These are phyloP conservation scores for Daldinia grandis DNA, from an alignment of 495 filamentous ascomycete species.

Conservation along the genomic window DNA sequence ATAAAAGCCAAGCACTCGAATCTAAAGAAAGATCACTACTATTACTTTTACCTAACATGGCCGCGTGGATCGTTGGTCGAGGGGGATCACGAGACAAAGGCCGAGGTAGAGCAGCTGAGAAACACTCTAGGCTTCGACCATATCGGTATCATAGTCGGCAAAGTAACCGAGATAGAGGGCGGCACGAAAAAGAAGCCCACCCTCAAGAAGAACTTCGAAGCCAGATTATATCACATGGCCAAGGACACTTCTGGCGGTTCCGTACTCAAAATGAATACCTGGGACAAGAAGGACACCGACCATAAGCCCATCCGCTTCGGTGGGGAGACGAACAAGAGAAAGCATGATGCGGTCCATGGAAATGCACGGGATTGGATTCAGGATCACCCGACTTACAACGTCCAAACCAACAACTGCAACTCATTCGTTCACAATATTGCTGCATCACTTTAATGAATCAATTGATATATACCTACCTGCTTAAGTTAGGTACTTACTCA, in stretches of 20 bases:
- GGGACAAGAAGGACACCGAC: not conserved
- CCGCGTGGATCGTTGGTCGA: not conserved
- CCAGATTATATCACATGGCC: constrained; percentile 24
- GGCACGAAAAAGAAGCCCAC: constrained; percentile 27
- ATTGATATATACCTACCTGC: not conserved
- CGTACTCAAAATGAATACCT: not conserved
- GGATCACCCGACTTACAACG: constrained; percentile 6
- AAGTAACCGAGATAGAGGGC: constrained; percentile 27
- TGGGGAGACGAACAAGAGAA: constrained; percentile 17
- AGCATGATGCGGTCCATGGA: not conserved
- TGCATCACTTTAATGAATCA: not conserved
- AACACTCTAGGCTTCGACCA: constrained; percentile 35
- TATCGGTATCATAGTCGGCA: constrained; percentile 34
- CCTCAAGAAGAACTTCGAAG: constrained; percentile 26
- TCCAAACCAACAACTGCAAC: constrained; percentile 33
- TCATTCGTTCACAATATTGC: constrained; percentile 11
- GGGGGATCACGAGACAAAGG: constrained; percentile 9
- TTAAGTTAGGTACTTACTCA: not conserved
- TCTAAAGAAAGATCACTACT: constrained; percentile 23
- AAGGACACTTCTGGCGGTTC: constrained; percentile 12
- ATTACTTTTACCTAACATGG: constrained; percentile 23
- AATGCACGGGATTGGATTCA: not conserved
- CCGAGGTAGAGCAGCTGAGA: constrained; percentile 22
- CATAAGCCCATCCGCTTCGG: not conserved
- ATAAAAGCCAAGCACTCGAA: constrained; percentile 4